These are phyloP conservation scores for Colletotrichum karsti DNA, from an alignment of 2,329 filamentous ascomycete species.

Conservation along the genomic window DNA sequence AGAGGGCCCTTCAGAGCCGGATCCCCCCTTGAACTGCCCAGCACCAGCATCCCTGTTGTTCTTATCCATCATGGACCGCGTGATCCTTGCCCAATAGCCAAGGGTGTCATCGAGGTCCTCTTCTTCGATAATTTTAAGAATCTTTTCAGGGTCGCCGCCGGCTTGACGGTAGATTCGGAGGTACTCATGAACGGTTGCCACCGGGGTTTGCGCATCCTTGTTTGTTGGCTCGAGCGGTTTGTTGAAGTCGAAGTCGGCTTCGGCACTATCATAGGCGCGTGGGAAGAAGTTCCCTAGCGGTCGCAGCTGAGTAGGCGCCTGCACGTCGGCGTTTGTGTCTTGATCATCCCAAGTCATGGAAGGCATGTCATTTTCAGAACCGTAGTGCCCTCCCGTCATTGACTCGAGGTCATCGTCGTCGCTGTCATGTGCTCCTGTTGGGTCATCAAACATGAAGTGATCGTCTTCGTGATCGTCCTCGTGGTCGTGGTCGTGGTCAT, in stretches of 20 bases:
- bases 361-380: slow-evolving; percentile 2
- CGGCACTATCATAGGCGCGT: background rate
- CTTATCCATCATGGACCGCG: slow-evolving; percentile 38
- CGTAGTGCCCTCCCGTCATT: background rate
- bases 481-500: slow-evolving; percentile 16
- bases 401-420: slow-evolving; percentile 14
- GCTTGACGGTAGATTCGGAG: slow-evolving; percentile 67
- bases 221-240: background rate
- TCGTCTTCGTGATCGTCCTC: slow-evolving; percentile 15
- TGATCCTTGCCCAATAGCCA: slow-evolving; percentile 65
- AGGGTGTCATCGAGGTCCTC: slow-evolving; percentile 68
- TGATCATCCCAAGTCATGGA: slow-evolving; percentile 8
- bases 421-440: background rate
- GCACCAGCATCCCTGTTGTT: slow-evolving; percentile 17
- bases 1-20: slow-evolving; percentile 3
- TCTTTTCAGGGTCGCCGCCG: slow-evolving; percentile 65
- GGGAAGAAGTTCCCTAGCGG: background rate
- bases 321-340: background rate
- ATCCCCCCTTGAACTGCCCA: slow-evolving; percentile 1
- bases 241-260: slow-evolving; percentile 21
- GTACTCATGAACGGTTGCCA: slow-evolving; percentile 50
- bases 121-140: slow-evolving; percentile 68
- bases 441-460: background rate
- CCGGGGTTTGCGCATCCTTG: slow-evolving; percentile 4
- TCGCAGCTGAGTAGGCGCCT: background rate